phyloP scores from a whole-genome alignment of 148 eudicot species.

The Simmondsia chinensis region DNA sequence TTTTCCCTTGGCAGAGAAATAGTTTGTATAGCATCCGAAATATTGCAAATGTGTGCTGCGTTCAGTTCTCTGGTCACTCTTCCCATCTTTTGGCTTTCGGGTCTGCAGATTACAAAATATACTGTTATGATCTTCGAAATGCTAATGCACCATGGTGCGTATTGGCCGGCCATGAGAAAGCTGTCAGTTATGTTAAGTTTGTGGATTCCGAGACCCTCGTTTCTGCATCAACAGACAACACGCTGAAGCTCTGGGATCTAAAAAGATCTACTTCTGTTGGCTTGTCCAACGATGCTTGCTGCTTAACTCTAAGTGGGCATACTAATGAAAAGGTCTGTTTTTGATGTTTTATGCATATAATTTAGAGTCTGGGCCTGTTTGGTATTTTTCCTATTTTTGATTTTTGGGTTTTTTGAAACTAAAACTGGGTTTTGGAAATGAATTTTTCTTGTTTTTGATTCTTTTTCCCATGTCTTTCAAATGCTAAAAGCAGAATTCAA shows the following conservation, averaged over 20 bases:
- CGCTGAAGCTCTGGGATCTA: constrained; percentile 95
- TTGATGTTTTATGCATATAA: constrained; percentile 5
- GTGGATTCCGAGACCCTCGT: constrained; percentile 68
- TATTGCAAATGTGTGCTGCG: constrained; percentile 81
- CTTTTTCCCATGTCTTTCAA: too few relatives aligned
- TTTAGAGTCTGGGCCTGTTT: neutral
- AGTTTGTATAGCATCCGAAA: constrained; percentile 41
- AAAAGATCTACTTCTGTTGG: constrained; percentile 38
- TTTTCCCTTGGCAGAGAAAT: constrained; percentile 46
- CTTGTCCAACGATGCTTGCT: constrained; percentile 60
- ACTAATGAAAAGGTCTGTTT: constrained; percentile 77
- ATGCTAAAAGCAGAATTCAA: too few relatives aligned
- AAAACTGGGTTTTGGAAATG: too few relatives aligned
- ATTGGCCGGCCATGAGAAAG: constrained; percentile 67
- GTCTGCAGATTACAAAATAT: constrained; percentile 79
- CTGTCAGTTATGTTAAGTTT: constrained; percentile 87
- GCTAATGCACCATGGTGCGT: constrained; percentile 65
- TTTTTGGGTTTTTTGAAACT: too few relatives aligned
- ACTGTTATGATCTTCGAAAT: constrained; percentile 82
- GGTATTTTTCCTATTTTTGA: neutral
- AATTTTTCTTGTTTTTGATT: too few relatives aligned
- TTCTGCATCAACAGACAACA: constrained; percentile 93
- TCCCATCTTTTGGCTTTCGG: constrained; percentile 67
- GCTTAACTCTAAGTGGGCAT: constrained; percentile 64
- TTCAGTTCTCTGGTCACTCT: constrained; percentile 80